phyloP scores from a whole-genome alignment of 805 yeast species.

The Teunomyces pallodes region DNA sequence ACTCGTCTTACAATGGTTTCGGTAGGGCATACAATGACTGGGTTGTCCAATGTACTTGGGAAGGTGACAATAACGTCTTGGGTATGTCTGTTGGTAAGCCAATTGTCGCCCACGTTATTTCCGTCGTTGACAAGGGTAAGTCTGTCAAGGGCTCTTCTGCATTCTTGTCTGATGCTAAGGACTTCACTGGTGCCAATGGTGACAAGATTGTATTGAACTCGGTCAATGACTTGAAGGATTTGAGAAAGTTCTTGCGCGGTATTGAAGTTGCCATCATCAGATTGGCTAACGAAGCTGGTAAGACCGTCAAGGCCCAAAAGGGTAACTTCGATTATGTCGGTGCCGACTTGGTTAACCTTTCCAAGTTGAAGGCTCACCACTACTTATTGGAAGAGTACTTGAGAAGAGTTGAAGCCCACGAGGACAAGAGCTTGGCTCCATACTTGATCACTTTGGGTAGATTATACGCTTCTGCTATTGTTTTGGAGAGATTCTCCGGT shows the following conservation, averaged over 20 bases:
- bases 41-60: constrained; percentile 99
- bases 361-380: constrained; percentile 52
- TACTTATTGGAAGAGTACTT: constrained; percentile 43
- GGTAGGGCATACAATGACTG: constrained; percentile 88
- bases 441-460: constrained; percentile 54
- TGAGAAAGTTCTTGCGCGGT: constrained; percentile 32
- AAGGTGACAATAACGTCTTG: constrained; percentile 90
- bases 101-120: constrained; percentile 49
- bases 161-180: constrained; percentile 36
- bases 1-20: constrained; percentile 87
- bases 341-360: constrained; percentile 43
- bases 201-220: constrained; percentile 25
- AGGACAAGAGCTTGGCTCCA: constrained; percentile 42
- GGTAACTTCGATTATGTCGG: constrained; percentile 48
- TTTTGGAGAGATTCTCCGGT: constrained; percentile 67
- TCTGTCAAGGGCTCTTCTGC: constrained; percentile 45
- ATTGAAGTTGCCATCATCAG: constrained; percentile 40
- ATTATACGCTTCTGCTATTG: constrained; percentile 57
- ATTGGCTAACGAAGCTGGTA: constrained; percentile 29
- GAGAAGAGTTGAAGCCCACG: constrained; percentile 33
- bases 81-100: constrained; percentile 84
- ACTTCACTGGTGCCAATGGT: constrained; percentile 17
- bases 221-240: constrained; percentile 25
- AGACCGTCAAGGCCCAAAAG: constrained; percentile 29
- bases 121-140: constrained; percentile 37